Conservation (phyloP, 2,329 filamentous ascomycete species). For the Aspergillus sergii region DNA sequence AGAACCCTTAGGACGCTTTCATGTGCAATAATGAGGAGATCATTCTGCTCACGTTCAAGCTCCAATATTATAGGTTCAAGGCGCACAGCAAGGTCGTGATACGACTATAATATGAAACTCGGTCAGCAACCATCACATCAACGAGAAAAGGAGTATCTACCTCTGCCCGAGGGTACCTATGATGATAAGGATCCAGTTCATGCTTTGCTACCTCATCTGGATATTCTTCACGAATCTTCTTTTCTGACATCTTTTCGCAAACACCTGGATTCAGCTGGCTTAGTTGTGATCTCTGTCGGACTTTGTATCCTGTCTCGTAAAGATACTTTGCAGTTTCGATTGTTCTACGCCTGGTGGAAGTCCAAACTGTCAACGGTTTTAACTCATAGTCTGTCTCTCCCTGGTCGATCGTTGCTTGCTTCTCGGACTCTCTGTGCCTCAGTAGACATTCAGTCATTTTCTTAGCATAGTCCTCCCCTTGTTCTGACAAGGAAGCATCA, state of each 20-base stretch:
- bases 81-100: conserved; percentile 96
- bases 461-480: conserved; percentile 77
- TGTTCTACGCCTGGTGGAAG: conserved; percentile 85
- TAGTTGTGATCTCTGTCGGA: conserved; percentile 92
- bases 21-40: conserved; percentile 97
- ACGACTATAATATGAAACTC: conserved; percentile 65
- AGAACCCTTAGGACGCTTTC: conserved; percentile 96
- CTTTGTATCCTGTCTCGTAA: conserved; percentile 77
- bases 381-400: conserved; percentile 69
- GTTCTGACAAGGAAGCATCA: conserved; percentile 79
- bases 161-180: conserved; percentile 92
- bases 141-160: conserved; percentile 49
- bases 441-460: conserved; percentile 85
- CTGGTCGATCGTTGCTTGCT: conserved; percentile 66
- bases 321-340: conserved; percentile 86
- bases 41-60: conserved; percentile 93
- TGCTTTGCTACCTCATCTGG: conserved; percentile 93
- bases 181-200: conserved; percentile 92
- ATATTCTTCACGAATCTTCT: conserved; percentile 76
- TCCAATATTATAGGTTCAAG: conserved; percentile 97
- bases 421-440: conserved; percentile 81
- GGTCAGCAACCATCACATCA: conserved; percentile 3
- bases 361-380: conserved; percentile 89
- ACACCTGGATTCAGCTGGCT: conserved; percentile 96
- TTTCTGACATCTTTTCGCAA: conserved; percentile 89